Evolutionary conservation across 2,329 filamentous ascomycete species (phyloP), one percentile per base, ranked within the genome.

Genomic region (Cordyceps cicadae): DNA sequence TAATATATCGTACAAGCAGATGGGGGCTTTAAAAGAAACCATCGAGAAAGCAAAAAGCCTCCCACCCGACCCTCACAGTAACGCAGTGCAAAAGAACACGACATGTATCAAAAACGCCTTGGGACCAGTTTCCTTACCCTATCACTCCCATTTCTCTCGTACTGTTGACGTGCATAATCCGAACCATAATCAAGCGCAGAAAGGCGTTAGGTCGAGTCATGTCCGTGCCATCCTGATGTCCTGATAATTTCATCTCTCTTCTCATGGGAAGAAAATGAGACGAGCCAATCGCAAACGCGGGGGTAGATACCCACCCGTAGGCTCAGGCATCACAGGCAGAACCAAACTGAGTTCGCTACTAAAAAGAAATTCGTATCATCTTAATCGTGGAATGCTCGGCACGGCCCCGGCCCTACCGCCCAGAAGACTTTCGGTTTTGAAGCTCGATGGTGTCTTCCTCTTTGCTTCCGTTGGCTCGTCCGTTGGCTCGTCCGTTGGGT

Each of bases 361-460:
- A 61, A 56, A 43, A 51, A 52, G 37, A 61, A 61, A 61, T 45
- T 61, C 53, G 29, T 61, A 26, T 56, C 59, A 56, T 61, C 24
- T 41, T 34, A 61, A 56, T 62, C 61, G 45, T 45, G 53, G 41
- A 56, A 45, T 34, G 21, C 37, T 19, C 55, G 24, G 14, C 29
- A 2, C 34, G 45, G 37, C 15, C 14, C 29, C 19, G 29, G n/a
- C 24, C 21, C 34, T 52, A 61, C 51, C 59, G 53, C 15, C 64
- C 76, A 72, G 45, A 70, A 9, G 68, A 71, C 66, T 80, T 81
- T 57, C 76, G 77, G 62, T 73, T 74, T 65, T 83, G 77, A 63
- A 82, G 72, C 67, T 84, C 82, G 65, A 83, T 81, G 54, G 67
- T 68, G 58, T 72, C 71, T 59, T 77, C 72, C 50, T 73, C 70